Evolutionary conservation across 192 early-diverging fungal species (phyloP), one percentile per base, ranked within the genome.

Genomic region (Entomortierella beljakovae): DNA sequence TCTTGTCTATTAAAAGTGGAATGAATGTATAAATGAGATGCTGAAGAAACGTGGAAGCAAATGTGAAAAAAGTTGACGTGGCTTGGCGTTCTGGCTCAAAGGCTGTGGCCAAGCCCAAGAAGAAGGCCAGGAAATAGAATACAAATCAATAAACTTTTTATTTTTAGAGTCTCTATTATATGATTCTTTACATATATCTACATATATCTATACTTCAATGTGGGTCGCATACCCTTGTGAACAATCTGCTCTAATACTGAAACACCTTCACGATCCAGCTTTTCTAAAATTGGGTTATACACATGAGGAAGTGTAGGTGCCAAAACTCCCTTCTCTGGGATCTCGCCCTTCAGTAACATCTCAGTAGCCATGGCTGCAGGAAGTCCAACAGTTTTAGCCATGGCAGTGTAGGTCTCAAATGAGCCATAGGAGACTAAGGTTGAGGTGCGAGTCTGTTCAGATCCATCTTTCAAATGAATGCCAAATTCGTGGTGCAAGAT

Each of bases 401-500:
- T 95, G 1, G 94, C 91, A 1, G 92, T 95, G 34, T 89, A 85
- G 0, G 88, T 89, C 59, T 83, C 82, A 60, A 82, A 72, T 0
- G 85, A 59, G 22, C 93, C 94, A 68, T 93, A 93, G 1, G 82
- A 84, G 7, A 91, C 83, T 53, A 94, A 62, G 1, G 91, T 91
- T 1, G 93, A 93, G 11, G 87, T 92, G n/a, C 85, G 80, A 1
- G 84, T 88, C 61, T 89, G 82, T 60, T 87, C 80, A 22, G 80
- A 51, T 37, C 94, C 94, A 48, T 90, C 83, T n/a, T 80, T 77
- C 54, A 84, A 83, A 55, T 92, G 83, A 2, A 97, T 88, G 4
- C 91, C 94, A 86, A 99, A 98, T 70, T 97, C 95, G 80, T 99
- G 98, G 81, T 95, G 92, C 90, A 99, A 82, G 57, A 90, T 91